These are phyloP conservation scores for Saussurea involucrata DNA, from an alignment of 129 eudicot genomes.

Conservation along the genomic window DNA sequence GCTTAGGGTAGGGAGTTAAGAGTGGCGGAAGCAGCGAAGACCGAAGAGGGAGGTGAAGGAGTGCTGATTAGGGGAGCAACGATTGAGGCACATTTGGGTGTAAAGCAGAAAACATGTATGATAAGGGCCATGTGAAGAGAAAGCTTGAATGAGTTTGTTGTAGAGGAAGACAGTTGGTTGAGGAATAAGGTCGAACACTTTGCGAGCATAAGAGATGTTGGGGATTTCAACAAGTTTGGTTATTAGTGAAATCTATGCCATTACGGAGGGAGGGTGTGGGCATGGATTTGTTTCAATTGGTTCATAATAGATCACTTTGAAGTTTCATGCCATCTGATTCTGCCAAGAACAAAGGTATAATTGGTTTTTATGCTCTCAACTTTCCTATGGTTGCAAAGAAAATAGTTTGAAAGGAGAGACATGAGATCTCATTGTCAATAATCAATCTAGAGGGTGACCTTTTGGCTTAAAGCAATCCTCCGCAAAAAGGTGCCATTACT, in stretches of 20 bases:
- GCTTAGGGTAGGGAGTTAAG: slow-evolving; percentile 42
- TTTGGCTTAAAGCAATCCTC: too few relatives aligned
- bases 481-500: too few relatives aligned
- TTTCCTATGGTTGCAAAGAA: too few relatives aligned
- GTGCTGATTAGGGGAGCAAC: slow-evolving; percentile 45
- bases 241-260: slow-evolving; percentile 53
- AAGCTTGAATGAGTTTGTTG: slow-evolving; percentile 85
- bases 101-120: slow-evolving; percentile 49
- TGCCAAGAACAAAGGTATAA: neutral
- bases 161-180: slow-evolving; percentile 52
- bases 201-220: slow-evolving; percentile 60
- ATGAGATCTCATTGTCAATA: neutral
- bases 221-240: slow-evolving; percentile 47
- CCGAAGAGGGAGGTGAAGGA: slow-evolving; percentile 77
- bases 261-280: slow-evolving; percentile 49
- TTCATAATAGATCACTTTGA: slow-evolving; percentile 47
- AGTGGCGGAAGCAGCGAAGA: slow-evolving; percentile 43
- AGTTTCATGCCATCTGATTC: neutral
- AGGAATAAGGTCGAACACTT: slow-evolving; percentile 54
- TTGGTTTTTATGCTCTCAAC: too few relatives aligned
- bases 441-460: neutral
- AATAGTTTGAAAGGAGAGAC: neutral
- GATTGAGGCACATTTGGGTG: slow-evolving; percentile 37
- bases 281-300: slow-evolving; percentile 63
- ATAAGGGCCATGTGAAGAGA: slow-evolving; percentile 60